Conservation (phyloP, 2,329 filamentous ascomycete genomes). For the Verticillium zaregamsianum region DNA sequence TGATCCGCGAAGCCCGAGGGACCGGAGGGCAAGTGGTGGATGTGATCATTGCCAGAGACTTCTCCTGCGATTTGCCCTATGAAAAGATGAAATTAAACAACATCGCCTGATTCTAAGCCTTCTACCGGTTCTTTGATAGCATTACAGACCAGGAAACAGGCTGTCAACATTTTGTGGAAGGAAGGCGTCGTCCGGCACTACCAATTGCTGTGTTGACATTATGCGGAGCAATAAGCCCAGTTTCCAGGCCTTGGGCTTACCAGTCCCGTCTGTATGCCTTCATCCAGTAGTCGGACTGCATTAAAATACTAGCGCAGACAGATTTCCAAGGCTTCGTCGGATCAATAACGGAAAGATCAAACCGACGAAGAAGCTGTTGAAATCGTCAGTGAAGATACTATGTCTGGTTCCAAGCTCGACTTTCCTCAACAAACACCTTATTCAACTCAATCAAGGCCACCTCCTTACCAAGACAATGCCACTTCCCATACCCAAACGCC, state of each 20-base stretch:
- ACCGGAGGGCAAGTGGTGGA: background rate
- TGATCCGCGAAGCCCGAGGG: background rate
- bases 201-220: too few species aligned
- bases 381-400: too few species aligned
- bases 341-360: constrained; percentile 24
- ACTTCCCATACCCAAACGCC: constrained; percentile 38
- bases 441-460: constrained; percentile 40
- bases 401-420: constrained; percentile 9
- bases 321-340: constrained; percentile 25
- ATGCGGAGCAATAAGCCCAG: too few species aligned
- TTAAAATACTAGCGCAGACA: constrained; percentile 23
- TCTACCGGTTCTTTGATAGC: too few species aligned
- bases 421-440: constrained; percentile 33
- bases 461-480: constrained; percentile 38
- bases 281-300: constrained; percentile 24
- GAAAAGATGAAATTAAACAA: too few species aligned
- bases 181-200: too few species aligned
- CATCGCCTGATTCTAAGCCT: too few species aligned
- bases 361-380: constrained; percentile 17
- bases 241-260: too few species aligned
- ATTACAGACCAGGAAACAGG: too few species aligned
- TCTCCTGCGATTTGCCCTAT: too few species aligned
- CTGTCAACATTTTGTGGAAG: too few species aligned
- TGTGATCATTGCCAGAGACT: constrained; percentile 2
- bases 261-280: background rate